Conservation (phyloP, 140 eudicot genomes). For the Flaveria floridana region DNA sequence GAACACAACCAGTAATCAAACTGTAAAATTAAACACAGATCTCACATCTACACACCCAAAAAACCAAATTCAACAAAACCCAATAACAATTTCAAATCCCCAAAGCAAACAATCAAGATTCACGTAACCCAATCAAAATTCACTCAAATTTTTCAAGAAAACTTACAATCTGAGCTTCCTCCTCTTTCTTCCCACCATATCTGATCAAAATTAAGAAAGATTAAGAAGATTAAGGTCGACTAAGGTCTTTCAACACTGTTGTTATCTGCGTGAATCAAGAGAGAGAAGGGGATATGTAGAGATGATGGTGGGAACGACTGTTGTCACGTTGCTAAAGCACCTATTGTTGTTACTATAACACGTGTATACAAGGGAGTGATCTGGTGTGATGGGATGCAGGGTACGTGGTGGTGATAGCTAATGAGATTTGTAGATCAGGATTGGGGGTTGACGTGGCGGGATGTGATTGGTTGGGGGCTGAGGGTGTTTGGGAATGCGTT, state of each 20-base stretch:
- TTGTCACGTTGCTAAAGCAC: constrained; percentile 31
- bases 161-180: constrained; percentile 49
- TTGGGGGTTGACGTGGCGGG: constrained; percentile 31
- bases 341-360: constrained; percentile 32
- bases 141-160: constrained; percentile 13
- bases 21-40: constrained; percentile 30
- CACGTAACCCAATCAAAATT: constrained; percentile 9
- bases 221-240: background rate
- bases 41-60: constrained; percentile 37
- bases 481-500: constrained; percentile 33
- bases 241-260: constrained; percentile 11
- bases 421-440: constrained; percentile 27
- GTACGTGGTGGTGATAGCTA: constrained; percentile 37
- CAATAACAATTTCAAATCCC: constrained; percentile 7
- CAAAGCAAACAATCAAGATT: background rate
- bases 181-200: constrained; percentile 61
- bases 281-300: constrained; percentile 29
- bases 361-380: constrained; percentile 37
- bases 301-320: constrained; percentile 39
- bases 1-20: constrained; percentile 16
- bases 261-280: constrained; percentile 18
- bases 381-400: constrained; percentile 38
- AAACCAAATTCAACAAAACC: background rate
- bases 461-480: constrained; percentile 9
- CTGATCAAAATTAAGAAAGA: no score